Evolutionary conservation across 1,139 yeast genomes (phyloP).

Genomic region (Saccharomyces pastorianus): DNA sequence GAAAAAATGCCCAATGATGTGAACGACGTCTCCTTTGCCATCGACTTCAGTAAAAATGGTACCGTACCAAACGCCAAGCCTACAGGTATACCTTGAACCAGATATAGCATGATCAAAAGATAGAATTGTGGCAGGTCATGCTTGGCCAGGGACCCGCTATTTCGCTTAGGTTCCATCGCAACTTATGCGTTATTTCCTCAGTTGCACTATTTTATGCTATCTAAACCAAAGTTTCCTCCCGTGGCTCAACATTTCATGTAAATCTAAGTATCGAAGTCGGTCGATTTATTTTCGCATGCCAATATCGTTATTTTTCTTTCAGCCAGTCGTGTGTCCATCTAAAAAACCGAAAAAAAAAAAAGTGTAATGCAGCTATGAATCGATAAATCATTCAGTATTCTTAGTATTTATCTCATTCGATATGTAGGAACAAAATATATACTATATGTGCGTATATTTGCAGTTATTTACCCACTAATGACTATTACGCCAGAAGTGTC

Average conservation of each 20-base stretch:
- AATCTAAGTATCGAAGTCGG: background rate
- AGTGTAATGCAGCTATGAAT: background rate
- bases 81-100: conserved; percentile 90
- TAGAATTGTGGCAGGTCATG: conserved; percentile 63
- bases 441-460: background rate
- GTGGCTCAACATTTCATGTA: background rate
- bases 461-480: background rate
- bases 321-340: background rate
- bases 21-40: conserved; percentile 52
- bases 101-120: conserved; percentile 61
- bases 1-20: conserved; percentile 88
- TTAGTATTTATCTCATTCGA: background rate
- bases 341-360: background rate
- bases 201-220: no score
- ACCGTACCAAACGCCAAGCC: conserved; percentile 93
- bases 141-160: conserved; percentile 20
- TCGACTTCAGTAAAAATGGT: conserved; percentile 80
- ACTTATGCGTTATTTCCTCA: background rate
- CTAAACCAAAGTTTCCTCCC: no score
- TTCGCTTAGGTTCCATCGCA: conserved; percentile 1
- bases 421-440: background rate
- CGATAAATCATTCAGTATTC: background rate
- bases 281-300: background rate
- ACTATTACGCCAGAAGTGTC: background rate
- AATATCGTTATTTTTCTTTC: background rate